Base-by-base conservation (phyloP, 192 early-diverging fungal species). In the Rhizophagus sp. region DNA sequence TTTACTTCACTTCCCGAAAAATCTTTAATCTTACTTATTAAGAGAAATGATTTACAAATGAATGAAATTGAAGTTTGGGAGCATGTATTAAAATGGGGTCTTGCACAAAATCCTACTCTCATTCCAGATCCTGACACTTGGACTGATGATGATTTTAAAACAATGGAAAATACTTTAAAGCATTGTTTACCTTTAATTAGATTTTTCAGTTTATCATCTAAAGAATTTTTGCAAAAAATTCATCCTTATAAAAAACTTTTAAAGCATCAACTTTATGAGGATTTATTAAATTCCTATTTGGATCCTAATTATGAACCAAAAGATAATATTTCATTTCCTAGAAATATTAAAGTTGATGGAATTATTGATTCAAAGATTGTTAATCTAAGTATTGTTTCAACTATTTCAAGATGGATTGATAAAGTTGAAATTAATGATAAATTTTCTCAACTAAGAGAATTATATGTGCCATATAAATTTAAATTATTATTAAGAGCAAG, bases 51-150 rank as follows among this genome's bases (percentile, higher is more conserved):
- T 68, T 36, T 68, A 34, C 66, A 68, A 27, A 68, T 68, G 36
- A 36, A 30, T 19, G 66, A 68, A 36, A 30, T 68, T 8, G 66
- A 68, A 68, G 66, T 68, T 36, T 68, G 66, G 66, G 27, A 68
- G 19, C 12, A 68, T 36, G 66, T 68, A 68, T 34, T 68, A 19
- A 34, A 30, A 68, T 68, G 66, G 66, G 66, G 66, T 1, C 66
- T 68, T 27, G 66, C 24, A 27, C 66, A 19, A 57, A 57, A 57
- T 57, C 3, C 50, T 22, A 57, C 50, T 19, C 15, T 57, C 0
- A 15, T 57, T 57, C 17, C 50, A 22, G 50, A 57, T 57, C 50
- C 50, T 19, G 50, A 15, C 4, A 57, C 50, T 57, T 57, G 50
- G 50, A 57, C 13, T 19, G 17, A 57, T 57, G 50, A 57, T 19